These are phyloP conservation scores for Peterozyma toletana DNA, from an alignment of 805 yeast genomes.

Conservation along the genomic window DNA sequence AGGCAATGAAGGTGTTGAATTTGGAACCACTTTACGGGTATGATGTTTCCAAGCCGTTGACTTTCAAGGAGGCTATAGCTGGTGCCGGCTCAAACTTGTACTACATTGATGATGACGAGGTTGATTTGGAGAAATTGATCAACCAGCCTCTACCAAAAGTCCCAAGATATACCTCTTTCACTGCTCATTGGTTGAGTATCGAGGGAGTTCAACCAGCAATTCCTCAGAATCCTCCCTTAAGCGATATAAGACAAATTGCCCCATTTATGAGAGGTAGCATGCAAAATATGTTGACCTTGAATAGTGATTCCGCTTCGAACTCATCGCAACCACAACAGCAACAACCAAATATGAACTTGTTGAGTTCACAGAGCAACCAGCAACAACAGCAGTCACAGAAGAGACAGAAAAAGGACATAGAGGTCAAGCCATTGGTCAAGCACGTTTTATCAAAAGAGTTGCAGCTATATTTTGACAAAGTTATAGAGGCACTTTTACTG, in stretches of 20 bases:
- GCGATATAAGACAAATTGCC: conserved; percentile 72
- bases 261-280: conserved; percentile 82
- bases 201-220: conserved; percentile 98
- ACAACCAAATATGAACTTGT: conserved; percentile 13
- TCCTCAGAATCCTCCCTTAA: conserved; percentile 87
- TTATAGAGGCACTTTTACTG: conserved; percentile 67
- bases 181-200: conserved; percentile 96
- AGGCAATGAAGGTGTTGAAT: conserved; percentile 78
- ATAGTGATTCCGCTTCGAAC: conserved; percentile 34
- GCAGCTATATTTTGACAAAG: conserved; percentile 88
- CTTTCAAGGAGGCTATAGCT: conserved; percentile 81
- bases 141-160: conserved; percentile 94
- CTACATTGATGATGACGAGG: conserved; percentile 85
- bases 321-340: conserved; percentile 6
- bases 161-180: conserved; percentile 85
- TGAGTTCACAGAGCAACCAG: not conserved
- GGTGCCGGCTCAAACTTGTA: conserved; percentile 92
- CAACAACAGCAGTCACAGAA: conserved; percentile 1
- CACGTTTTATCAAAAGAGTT: conserved; percentile 93
- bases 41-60: conserved; percentile 60
- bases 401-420: conserved; percentile 36
- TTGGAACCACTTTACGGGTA: conserved; percentile 94
- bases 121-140: conserved; percentile 88
- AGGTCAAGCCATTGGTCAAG: conserved; percentile 83
- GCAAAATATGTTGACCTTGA: conserved; percentile 48